Conservation (phyloP, 2,329 filamentous ascomycete species). For the Sclerotinia nivalis region DNA sequence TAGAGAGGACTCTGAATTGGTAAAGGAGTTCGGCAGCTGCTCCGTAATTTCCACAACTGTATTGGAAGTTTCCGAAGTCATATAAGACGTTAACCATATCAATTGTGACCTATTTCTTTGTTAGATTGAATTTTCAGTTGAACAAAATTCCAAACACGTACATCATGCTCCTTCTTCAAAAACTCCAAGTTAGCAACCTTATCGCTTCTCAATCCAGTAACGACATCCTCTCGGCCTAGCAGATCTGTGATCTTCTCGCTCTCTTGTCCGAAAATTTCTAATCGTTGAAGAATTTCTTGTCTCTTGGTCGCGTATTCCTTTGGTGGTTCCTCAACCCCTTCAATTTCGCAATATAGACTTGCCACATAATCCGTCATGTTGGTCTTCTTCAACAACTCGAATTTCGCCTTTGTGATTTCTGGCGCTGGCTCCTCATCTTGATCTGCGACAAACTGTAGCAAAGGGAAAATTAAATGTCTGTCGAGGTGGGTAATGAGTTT, state of each 20-base stretch:
- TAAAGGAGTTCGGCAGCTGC: constrained; percentile 91
- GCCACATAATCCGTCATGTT: constrained; percentile 99
- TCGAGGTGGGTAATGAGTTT: constrained; percentile 91
- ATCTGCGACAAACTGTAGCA: constrained; percentile 86
- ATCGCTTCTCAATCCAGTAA: constrained; percentile 88
- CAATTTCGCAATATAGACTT: constrained; percentile 84
- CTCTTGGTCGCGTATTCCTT: constrained; percentile 86
- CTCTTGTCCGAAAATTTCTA: constrained; percentile 83
- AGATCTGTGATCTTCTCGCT: constrained; percentile 87
- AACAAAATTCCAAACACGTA: constrained; percentile 46
- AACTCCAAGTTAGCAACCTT: constrained; percentile 99
- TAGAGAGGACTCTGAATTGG: constrained; percentile 96
- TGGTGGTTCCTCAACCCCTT: constrained; percentile 75
- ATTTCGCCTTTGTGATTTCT: constrained; percentile 83
- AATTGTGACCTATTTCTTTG: constrained; percentile 65
- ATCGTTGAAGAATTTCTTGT: constrained; percentile 79
- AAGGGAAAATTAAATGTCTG: constrained; percentile 92
- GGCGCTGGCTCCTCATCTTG: constrained; percentile 74
- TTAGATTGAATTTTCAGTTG: constrained; percentile 25
- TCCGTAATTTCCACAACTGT: constrained; percentile 92
- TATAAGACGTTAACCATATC: constrained; percentile 97
- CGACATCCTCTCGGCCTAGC: constrained; percentile 83
- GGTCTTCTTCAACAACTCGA: constrained; percentile 90
- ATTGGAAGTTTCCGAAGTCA: constrained; percentile 96
- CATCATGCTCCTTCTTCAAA: constrained; percentile 92